These are phyloP conservation scores for Solanum acaule DNA, from an alignment of 257 asterid species.

Conservation along the genomic window DNA sequence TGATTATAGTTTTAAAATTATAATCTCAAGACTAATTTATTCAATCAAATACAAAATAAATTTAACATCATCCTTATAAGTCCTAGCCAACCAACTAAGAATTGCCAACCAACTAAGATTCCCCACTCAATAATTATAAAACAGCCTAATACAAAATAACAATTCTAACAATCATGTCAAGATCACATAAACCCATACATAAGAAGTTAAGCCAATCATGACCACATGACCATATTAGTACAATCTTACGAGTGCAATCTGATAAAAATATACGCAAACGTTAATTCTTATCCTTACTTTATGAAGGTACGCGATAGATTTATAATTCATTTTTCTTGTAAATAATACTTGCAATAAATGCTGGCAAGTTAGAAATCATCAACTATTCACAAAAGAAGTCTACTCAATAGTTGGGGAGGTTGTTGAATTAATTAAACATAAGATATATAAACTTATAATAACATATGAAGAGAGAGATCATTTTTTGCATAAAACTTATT, in stretches of 20 bases:
- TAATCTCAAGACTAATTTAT: not conserved
- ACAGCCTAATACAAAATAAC: not conserved
- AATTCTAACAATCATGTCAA: not conserved
- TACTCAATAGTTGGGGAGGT: not conserved
- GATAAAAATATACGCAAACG: not conserved
- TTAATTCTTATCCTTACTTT: not conserved
- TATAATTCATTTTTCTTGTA: not conserved
- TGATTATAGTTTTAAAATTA: no score
- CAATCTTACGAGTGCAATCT: not conserved
- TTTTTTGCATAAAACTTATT: not conserved
- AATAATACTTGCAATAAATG: not conserved
- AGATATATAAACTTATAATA: not conserved
- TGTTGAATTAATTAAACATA: not conserved
- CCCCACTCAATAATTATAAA: not conserved
- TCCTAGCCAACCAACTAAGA: not conserved
- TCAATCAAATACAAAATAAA: not conserved
- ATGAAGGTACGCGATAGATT: not conserved
- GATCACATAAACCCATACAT: no score
- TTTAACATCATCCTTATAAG: not conserved
- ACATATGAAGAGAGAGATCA: not conserved
- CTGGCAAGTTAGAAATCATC: not conserved
- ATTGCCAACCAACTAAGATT: not conserved
- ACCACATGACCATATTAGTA: not conserved
- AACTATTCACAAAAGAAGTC: not conserved
- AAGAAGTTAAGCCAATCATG: no score